Percentiles rank a stretch among this genome's conserved stretches.
Evolutionary conservation across 306 rosid genomes (phyloP).

Genomic region (Luffa acutangula): DNA sequence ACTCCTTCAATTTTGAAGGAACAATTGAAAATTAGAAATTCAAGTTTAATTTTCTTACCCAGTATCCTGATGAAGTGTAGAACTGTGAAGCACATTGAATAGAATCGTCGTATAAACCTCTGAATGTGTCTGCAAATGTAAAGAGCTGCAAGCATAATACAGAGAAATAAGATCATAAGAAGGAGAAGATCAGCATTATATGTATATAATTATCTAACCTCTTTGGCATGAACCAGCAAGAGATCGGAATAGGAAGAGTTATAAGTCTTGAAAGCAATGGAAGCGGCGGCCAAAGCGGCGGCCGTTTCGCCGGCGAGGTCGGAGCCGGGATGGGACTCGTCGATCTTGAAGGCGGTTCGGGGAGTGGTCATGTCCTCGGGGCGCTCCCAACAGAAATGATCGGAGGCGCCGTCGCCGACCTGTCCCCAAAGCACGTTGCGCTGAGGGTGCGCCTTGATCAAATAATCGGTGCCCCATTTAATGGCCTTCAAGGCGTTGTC

Average conservation of each 20-base stretch:
- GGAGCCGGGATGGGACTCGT: conserved; percentile 71
- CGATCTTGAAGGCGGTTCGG: conserved; percentile 58
- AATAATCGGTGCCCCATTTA: conserved; percentile 79
- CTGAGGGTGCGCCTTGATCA: conserved; percentile 70
- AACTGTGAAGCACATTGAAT: conserved; percentile 40
- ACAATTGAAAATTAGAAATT: not conserved
- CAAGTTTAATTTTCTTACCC: conserved; percentile 21
- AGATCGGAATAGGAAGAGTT: conserved; percentile 70
- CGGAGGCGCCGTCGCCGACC: conserved; percentile 89
- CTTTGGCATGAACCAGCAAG: conserved; percentile 60
- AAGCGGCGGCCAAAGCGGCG: conserved; percentile 78
- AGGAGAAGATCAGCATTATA: too few species aligned
- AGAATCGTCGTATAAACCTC: conserved; percentile 67
- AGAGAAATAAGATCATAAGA: not conserved
- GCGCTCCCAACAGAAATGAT: conserved; percentile 83
- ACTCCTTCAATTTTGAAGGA: not conserved
- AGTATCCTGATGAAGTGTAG: conserved; percentile 71
- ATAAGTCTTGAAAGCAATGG: conserved; percentile 69
- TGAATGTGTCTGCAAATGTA: conserved; percentile 66
- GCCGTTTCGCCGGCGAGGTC: conserved; percentile 91
- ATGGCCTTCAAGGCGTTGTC: conserved; percentile 55
- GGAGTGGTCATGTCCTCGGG: conserved; percentile 88
- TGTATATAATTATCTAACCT: conserved; percentile 12
- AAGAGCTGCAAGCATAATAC: conserved; percentile 39
- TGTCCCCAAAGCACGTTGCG: conserved; percentile 88